Base-by-base conservation (phyloP, 352 stramenopile species). In the Pythium rhizo-oryzae region DNA sequence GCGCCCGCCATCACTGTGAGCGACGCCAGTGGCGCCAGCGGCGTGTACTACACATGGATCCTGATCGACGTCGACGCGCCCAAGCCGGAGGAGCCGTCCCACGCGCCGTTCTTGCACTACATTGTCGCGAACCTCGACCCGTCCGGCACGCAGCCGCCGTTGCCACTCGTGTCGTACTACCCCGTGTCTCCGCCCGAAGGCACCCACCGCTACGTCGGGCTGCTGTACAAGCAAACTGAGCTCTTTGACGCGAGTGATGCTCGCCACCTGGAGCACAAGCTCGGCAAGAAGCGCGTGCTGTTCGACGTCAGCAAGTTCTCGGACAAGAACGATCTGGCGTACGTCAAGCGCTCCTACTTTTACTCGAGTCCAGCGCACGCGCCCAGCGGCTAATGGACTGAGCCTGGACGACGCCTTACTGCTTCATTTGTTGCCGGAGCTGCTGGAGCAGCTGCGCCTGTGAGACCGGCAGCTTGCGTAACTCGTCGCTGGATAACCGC, bases 61-160 rank as follows among this genome's bases (percentile, higher is more conserved):
- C 76, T 93, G 15, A 62, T 93, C 33, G 85, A 93, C 60, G 86
- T 93, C 28, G 84, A 91, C 65, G 85, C 85, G 13, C 85, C 85
- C 2, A 66, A 82, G 46, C 85, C 85, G 11, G 59, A 68, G 18
- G 67, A 78, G 1, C 81, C 85, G 15, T 76, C 73, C 1, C 83
- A 93, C 63, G 69, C 84, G 47, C 84, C 84, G 41, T 93, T 90
- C 65, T 65, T 93, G 49, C 84, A 93, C 70, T 87, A 84, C 62
- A 89, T 91, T 44, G 65, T 89, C 24, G 66, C 74, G 12, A 74
- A 74, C 43, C 62, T 74, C 39, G 35, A 74, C 25, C 52, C 60
- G 2, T 19, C 30, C 11, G 28, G 30, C 19, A 9, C 25, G 2
- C 15, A 52, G 19, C 18, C 21, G 1, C 49, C 41, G 9, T 15